These are phyloP conservation scores for Aureobasidium sp. DNA, from an alignment of 2,329 filamentous ascomycete genomes.

Conservation along the genomic window DNA sequence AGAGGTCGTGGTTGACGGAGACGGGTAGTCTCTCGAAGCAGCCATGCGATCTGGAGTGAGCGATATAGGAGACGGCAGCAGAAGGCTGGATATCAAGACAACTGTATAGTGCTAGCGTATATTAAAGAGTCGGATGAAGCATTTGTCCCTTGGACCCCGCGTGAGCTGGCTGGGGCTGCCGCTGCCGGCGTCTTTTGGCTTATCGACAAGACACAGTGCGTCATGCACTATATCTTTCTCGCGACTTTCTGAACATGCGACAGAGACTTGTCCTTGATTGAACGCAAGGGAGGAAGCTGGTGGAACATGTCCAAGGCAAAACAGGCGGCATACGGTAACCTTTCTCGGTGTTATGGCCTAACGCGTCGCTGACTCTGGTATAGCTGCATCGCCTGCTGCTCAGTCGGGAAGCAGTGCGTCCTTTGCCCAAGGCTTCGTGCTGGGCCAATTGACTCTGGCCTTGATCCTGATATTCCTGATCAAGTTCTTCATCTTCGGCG, in stretches of 20 bases:
- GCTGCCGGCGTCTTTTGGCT: slow-evolving; percentile 5
- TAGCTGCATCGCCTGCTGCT: slow-evolving; percentile 3
- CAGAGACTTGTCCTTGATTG: not conserved
- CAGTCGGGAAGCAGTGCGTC: slow-evolving; percentile 49
- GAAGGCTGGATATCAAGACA: not conserved
- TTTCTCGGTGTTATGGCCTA: not conserved
- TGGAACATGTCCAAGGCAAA: slow-evolving; percentile 30
- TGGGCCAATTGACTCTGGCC: slow-evolving; percentile 89
- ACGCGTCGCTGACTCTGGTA: not conserved
- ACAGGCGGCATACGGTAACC: slow-evolving; percentile 18
- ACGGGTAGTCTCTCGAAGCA: slow-evolving; percentile 2
- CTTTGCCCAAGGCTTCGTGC: slow-evolving; percentile 87
- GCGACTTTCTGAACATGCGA: not conserved
- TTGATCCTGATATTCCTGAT: slow-evolving; percentile 91
- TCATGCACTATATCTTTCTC: slow-evolving; percentile 8
- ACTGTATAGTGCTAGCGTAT: not conserved
- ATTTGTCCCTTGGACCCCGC: slow-evolving; percentile 2
- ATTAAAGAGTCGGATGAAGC: not conserved
- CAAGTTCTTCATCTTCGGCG: slow-evolving; percentile 99
- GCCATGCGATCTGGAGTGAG: not conserved
- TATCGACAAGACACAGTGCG: slow-evolving; percentile 7
- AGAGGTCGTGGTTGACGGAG: slow-evolving; percentile 15
- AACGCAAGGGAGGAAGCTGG: not conserved
- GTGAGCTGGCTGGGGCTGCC: not conserved
- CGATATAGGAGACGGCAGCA: not conserved